Evolutionary conservation across 164 flowering plant species (phyloP).

Genomic region (Berberis vulgaris): DNA sequence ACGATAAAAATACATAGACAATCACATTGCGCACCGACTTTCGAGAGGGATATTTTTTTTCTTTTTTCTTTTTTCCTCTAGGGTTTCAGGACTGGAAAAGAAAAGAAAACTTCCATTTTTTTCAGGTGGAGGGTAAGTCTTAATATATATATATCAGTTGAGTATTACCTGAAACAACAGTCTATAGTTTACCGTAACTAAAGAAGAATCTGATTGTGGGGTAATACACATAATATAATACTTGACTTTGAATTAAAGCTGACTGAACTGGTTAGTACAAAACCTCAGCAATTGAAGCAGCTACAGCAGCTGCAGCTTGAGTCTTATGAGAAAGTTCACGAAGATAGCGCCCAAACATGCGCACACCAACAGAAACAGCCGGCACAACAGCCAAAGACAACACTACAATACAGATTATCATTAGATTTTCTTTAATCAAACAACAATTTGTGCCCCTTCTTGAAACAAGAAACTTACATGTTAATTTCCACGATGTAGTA

Average conservation of each 20-base stretch:
- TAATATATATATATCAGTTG: no score
- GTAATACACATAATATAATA: neutral
- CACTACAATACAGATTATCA: conserved; percentile 30
- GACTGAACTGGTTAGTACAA: neutral
- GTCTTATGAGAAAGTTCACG: conserved; percentile 95
- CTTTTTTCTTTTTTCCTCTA: no score
- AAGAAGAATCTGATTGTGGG: neutral
- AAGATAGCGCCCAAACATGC: conserved; percentile 79
- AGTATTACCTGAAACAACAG: no score
- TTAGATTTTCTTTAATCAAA: conserved; percentile 4
- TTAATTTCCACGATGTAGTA: conserved; percentile 89
- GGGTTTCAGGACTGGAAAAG: no score
- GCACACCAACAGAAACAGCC: conserved; percentile 63
- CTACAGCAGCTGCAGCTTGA: conserved; percentile 96
- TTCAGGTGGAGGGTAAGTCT: no score
- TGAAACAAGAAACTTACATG: conserved; percentile 41
- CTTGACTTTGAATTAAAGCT: neutral
- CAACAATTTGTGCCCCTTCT: neutral
- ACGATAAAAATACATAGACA: no score
- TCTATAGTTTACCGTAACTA: no score
- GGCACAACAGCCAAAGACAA: conserved; percentile 80
- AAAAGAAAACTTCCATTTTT: no score
- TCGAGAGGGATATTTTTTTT: no score
- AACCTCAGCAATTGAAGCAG: conserved; percentile 97
- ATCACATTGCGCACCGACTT: no score